These are phyloP conservation scores for Fusarium hainanense DNA, from an alignment of 2,329 filamentous ascomycete species.

Conservation along the genomic window DNA sequence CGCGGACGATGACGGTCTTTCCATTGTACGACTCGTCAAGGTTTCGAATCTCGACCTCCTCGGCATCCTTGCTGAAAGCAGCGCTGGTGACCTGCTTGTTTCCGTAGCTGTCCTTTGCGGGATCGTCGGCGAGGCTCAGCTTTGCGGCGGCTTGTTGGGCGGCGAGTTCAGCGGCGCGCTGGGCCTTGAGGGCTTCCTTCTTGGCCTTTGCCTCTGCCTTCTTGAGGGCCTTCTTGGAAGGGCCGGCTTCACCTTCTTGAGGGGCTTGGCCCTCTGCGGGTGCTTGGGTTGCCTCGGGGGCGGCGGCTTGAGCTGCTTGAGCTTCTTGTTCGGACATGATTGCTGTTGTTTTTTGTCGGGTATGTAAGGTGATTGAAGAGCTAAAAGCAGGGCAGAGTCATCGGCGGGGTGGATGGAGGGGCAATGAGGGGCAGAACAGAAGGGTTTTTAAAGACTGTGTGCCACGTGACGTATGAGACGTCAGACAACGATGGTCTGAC, in stretches of 20 bases:
- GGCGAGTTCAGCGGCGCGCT: conserved; percentile 78
- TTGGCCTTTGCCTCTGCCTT: conserved; percentile 88
- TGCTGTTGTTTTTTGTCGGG: neutral
- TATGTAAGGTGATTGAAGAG: neutral
- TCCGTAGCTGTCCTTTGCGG: conserved; percentile 84
- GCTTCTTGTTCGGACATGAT: conserved; percentile 6
- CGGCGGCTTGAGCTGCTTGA: neutral
- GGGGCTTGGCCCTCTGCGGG: conserved; percentile 28
- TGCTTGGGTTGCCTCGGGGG: neutral
- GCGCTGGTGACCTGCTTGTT: conserved; percentile 60
- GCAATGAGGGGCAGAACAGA: conserved; percentile 12
- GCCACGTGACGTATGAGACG: conserved; percentile 7
- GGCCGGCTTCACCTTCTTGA: conserved; percentile 14
- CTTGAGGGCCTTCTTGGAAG: conserved; percentile 77
- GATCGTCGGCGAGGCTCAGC: conserved; percentile 69
- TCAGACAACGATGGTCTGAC: conserved; percentile 6
- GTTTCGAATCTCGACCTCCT: conserved; percentile 69
- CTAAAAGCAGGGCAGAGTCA: neutral
- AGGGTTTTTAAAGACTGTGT: conserved; percentile 6
- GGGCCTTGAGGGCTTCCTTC: conserved; percentile 85
- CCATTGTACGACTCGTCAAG: conserved; percentile 74
- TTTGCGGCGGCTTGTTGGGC: conserved; percentile 76
- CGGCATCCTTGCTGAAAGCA: conserved; percentile 66
- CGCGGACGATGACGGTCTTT: conserved; percentile 79
- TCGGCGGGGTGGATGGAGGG: conserved; percentile 28